phyloP scores from a whole-genome alignment of 495 filamentous ascomycete species.

The Penicillium canescens region DNA sequence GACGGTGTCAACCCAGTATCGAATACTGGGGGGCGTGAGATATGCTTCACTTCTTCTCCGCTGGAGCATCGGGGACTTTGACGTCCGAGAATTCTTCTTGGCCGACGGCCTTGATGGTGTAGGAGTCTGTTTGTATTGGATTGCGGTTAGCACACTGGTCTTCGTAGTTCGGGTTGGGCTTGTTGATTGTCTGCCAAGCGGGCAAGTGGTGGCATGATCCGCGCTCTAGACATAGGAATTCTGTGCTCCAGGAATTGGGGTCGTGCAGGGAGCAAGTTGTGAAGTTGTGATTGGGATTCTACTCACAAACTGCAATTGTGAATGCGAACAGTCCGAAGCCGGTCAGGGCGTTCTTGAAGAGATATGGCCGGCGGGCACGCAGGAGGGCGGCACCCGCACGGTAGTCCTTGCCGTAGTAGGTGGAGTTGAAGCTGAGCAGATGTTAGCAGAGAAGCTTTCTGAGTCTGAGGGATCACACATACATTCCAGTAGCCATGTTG shows the following conservation, averaged over 20 bases:
- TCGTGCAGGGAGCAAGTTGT: neutral
- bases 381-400: constrained; percentile 81
- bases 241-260: too few relatives aligned
- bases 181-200: neutral
- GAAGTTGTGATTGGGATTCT: neutral
- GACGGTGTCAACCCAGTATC: neutral
- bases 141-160: constrained; percentile 1
- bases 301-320: constrained; percentile 79
- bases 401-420: constrained; percentile 87
- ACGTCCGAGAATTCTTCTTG: constrained; percentile 99
- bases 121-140: constrained; percentile 61
- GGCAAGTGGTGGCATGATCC: constrained; percentile 7
- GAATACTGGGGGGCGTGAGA: neutral
- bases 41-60: constrained; percentile 29
- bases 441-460: constrained; percentile 10
- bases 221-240: neutral
- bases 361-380: constrained; percentile 85
- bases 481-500: constrained; percentile 48
- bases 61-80: constrained; percentile 71
- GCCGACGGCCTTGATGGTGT: constrained; percentile 83
- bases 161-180: neutral
- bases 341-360: constrained; percentile 82
- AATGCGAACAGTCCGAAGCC: constrained; percentile 70
- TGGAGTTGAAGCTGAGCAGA: constrained; percentile 64
- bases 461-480: constrained; percentile 14